These are phyloP conservation scores for Oryza glumipatula DNA, from an alignment of 176 grass and related monocot genomes.

Conservation along the genomic window DNA sequence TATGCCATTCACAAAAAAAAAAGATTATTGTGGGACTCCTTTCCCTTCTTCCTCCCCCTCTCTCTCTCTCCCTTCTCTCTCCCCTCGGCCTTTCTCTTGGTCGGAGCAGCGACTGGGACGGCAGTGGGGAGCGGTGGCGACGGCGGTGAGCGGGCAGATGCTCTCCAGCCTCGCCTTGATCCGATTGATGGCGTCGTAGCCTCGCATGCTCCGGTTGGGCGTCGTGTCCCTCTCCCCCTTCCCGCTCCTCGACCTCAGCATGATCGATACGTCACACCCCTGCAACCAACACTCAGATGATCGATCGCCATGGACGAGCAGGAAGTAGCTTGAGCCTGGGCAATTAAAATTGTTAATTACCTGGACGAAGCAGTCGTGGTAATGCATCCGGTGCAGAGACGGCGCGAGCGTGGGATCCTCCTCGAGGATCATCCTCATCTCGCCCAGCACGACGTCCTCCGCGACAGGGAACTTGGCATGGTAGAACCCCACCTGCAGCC, in stretches of 20 bases:
- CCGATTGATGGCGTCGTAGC: constrained; percentile 49
- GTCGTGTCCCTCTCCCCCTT: constrained; percentile 55
- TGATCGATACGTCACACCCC: constrained; percentile 60
- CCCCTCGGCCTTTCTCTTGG: no score
- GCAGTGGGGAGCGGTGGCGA: no score
- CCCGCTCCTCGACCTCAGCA: constrained; percentile 41
- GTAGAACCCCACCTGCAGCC: constrained; percentile 55
- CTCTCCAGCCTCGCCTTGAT: constrained; percentile 62
- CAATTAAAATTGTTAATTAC: not conserved
- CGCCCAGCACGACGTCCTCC: constrained; percentile 51
- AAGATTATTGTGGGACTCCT: no score
- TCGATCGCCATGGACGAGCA: not conserved
- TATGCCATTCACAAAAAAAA: no score
- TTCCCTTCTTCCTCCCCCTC: no score
- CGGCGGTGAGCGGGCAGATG: constrained; percentile 49
- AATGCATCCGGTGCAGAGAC: constrained; percentile 69
- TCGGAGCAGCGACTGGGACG: no score
- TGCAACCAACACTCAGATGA: not conserved
- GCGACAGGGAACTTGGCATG: constrained; percentile 36
- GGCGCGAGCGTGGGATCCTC: constrained; percentile 53
- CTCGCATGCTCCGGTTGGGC: constrained; percentile 56
- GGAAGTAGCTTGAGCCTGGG: not conserved
- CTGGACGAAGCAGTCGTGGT: constrained; percentile 72
- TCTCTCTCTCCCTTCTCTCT: no score
- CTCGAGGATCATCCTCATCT: constrained; percentile 54